phyloP scores from a whole-genome alignment of 2,329 filamentous ascomycete genomes.

The Fusarium chuoi region DNA sequence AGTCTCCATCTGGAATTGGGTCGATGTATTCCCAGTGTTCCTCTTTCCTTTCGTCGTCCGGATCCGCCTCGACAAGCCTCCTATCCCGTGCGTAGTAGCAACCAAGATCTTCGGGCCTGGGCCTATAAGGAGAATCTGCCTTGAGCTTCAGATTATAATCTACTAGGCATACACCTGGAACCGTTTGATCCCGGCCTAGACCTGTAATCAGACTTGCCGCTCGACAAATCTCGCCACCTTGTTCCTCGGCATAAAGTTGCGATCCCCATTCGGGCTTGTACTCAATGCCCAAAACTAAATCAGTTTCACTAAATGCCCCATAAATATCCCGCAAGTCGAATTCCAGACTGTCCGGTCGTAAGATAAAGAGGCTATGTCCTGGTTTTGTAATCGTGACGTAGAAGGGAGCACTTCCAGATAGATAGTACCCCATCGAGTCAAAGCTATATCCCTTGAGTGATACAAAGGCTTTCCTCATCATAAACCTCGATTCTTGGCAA shows the following conservation, averaged over 20 bases:
- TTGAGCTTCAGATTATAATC: not conserved
- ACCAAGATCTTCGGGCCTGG: accelerated
- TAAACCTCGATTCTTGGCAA: not conserved
- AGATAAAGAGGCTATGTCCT: not conserved
- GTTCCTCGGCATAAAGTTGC: not conserved
- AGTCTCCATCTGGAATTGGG: not conserved
- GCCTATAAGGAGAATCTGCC: not conserved
- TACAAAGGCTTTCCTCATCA: not conserved
- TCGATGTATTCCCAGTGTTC: not conserved
- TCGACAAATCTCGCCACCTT: not conserved
- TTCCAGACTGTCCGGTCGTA: not conserved
- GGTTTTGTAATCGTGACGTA: not conserved
- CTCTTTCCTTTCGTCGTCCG: not conserved
- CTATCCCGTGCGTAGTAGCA: not conserved
- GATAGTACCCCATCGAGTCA: not conserved
- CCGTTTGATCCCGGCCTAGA: no score
- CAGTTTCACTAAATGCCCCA: not conserved
- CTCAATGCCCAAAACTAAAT: not conserved
- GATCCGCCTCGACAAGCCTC: not conserved
- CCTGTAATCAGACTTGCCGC: accelerated
- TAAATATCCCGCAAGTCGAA: accelerated
- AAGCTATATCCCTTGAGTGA: accelerated
- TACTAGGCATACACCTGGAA: not conserved
- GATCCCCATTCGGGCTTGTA: not conserved
- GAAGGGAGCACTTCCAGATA: not conserved